phyloP scores from a whole-genome alignment of 2,329 filamentous ascomycete species.

The Akanthomyces uredinophilus region DNA sequence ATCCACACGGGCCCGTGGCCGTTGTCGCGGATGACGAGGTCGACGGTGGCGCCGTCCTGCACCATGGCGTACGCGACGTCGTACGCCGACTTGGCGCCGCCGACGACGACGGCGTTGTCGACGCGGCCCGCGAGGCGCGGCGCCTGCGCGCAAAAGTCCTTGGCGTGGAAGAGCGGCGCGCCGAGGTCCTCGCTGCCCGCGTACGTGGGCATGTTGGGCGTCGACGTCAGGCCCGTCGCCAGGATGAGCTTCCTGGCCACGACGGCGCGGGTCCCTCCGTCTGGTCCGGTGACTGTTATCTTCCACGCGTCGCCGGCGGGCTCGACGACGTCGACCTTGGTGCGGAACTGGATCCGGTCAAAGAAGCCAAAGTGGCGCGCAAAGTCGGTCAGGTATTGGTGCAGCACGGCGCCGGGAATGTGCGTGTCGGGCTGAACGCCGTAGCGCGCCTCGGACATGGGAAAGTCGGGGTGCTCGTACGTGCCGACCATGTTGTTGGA shows the following conservation, averaged over 20 bases:
- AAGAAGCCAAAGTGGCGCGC: conserved; percentile 43
- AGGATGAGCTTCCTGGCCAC: conserved; percentile 39
- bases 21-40: conserved; percentile 44
- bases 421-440: conserved; percentile 29
- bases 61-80: conserved; percentile 54
- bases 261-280: conserved; percentile 15
- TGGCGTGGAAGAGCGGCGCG: conserved; percentile 38
- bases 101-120: conserved; percentile 41
- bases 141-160: conserved; percentile 34
- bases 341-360: conserved; percentile 43
- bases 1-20: conserved; percentile 53
- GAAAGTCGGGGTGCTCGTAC: conserved; percentile 60
- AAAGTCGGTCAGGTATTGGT: conserved; percentile 34
- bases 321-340: conserved; percentile 42
- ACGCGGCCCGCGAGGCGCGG: conserved; percentile 24
- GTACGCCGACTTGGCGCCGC: conserved; percentile 53
- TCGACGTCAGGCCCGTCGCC: conserved; percentile 45
- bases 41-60: conserved; percentile 40
- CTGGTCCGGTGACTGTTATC: conserved; percentile 17
- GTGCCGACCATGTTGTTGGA: conserved; percentile 60
- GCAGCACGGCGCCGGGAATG: conserved; percentile 32
- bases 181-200: conserved; percentile 32
- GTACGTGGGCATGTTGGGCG: conserved; percentile 36
- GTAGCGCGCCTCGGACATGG: conserved; percentile 47
- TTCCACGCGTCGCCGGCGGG: conserved; percentile 17